These are phyloP conservation scores for Aspergillus fumigatiaffinis DNA, from an alignment of 2,329 filamentous ascomycete genomes.

Conservation along the genomic window DNA sequence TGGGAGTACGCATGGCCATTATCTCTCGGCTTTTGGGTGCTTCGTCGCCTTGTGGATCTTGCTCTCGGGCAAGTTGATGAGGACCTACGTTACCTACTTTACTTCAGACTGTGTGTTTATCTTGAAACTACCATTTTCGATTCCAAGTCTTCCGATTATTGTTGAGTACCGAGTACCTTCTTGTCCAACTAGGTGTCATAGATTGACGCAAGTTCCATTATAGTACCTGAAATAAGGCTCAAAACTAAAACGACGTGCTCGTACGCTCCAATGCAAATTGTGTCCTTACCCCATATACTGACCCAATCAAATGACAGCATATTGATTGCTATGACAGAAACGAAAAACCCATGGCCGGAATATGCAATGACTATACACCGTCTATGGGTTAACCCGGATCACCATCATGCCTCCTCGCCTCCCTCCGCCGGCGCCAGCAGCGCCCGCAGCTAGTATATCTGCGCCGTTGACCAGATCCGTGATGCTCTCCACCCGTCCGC, in stretches of 20 bases:
- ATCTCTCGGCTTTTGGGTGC: no score
- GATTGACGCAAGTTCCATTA: background rate
- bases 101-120: background rate
- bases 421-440: conserved; percentile 25
- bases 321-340: background rate
- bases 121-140: background rate
- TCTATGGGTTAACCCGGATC: conserved; percentile 25
- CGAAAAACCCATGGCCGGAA: background rate
- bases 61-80: background rate
- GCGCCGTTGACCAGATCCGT: conserved; percentile 33
- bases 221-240: background rate
- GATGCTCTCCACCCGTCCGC: conserved; percentile 29
- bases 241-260: background rate
- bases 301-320: background rate
- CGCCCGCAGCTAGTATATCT: conserved; percentile 30
- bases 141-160: background rate
- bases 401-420: conserved; percentile 31
- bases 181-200: background rate
- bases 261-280: background rate
- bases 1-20: background rate
- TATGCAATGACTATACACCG: conserved; percentile 4
- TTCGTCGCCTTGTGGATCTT: background rate
- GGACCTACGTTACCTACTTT: background rate
- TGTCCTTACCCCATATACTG: background rate
- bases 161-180: background rate